Base-by-base conservation (phyloP, 73 alveolate species). In the Durusdinium trenchii region DNA sequence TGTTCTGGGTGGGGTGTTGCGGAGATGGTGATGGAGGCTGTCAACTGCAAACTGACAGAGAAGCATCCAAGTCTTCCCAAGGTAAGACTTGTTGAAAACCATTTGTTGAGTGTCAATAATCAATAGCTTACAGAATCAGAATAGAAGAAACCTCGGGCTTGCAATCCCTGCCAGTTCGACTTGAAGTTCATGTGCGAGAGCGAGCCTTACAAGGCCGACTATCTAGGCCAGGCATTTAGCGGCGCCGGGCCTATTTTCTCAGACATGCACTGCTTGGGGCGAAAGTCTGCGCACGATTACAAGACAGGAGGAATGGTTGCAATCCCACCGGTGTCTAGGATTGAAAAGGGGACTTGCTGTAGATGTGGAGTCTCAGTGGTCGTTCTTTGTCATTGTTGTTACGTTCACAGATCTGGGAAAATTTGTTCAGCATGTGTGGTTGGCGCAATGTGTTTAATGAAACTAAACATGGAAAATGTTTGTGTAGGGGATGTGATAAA, bases 131-230 rank as follows among this genome's bases (percentile, higher is more conserved):
- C 20, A n/a, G 9, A 6, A 28, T 71, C 42, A 28, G 46, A 71
- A 38, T 35, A 4, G n/a, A 38, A 71, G 20, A 18, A 30, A 18
- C 42, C 6, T 64, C n/a, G 28, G 45, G 36, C 28, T 10, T 64
- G 3, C 10, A 12, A 18, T 43, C 16, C 79, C 35, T 28, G 32
- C 35, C 85, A 40, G 85, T 75, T 75, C 85, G 9, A n/a, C 35
- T 18, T n/a, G 43, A 42, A 46, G 35, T 81, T 43, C 69, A 81
- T 81, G 91, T 81, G 91, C 46, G 91, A 81, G 64, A 5, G 69
- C 40, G 91, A 81, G 91, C 47, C 47, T 5, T 81, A 67, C 67
- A 81, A 81, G 32, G 91, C 91, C 67, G n/a, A 45, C 47, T 48
- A 81, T 20, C 45, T 81, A 67, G 40, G 5, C 47, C 42, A 81